Conservation (phyloP, 495 filamentous ascomycete species). For the Cetradonia linearis region DNA sequence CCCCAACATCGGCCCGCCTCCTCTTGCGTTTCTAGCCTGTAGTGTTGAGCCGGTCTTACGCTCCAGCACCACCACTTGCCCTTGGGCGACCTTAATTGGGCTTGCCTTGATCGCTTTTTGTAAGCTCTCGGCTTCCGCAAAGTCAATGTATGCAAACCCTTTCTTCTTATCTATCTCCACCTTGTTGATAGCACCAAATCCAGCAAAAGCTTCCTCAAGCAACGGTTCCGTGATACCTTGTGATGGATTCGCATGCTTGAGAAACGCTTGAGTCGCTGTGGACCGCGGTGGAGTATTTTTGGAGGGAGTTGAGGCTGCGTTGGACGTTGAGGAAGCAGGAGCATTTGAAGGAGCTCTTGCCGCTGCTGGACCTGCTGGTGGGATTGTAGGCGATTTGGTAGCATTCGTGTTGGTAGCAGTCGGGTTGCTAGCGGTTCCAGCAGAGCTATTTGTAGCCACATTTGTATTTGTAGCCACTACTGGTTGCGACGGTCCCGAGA, state of each 20-base stretch:
- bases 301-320: slow-evolving; percentile 16
- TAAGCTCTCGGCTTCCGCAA: slow-evolving; percentile 57
- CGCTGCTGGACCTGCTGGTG: slow-evolving; percentile 28
- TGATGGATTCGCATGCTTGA: slow-evolving; percentile 85
- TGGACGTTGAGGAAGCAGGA: slow-evolving; percentile 29
- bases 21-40: slow-evolving; percentile 21
- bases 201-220: slow-evolving; percentile 58
- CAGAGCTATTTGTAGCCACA: background rate
- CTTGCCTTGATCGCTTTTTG: slow-evolving; percentile 72
- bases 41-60: slow-evolving; percentile 44
- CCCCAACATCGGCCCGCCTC: slow-evolving; percentile 10
- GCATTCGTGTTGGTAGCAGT: slow-evolving; percentile 4
- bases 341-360: slow-evolving; percentile 30
- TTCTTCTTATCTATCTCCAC: slow-evolving; percentile 90
- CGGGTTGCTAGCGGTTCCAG: slow-evolving; percentile 4
- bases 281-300: slow-evolving; percentile 30
- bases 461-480: background rate
- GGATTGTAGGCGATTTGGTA: slow-evolving; percentile 23
- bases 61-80: slow-evolving; percentile 77
- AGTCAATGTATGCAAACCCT: slow-evolving; percentile 85
- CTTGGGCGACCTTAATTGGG: slow-evolving; percentile 69
- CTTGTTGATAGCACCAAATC: slow-evolving; percentile 58
- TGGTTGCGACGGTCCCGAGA: slow-evolving; percentile 11
- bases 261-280: slow-evolving; percentile 69
- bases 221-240: slow-evolving; percentile 79